phyloP scores from a whole-genome alignment of 2,329 filamentous ascomycete species.

The Exutisphaerella laricina region DNA sequence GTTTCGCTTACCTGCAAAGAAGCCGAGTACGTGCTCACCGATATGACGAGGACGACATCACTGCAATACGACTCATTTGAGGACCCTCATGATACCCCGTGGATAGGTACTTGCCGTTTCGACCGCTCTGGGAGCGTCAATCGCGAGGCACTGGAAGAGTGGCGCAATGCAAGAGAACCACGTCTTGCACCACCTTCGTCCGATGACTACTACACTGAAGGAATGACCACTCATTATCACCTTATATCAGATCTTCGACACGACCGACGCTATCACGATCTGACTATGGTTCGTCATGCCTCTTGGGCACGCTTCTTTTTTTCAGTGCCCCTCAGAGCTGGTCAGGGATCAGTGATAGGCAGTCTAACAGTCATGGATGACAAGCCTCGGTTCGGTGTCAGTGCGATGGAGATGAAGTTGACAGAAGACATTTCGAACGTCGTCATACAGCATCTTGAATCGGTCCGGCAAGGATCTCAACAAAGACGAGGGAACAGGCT shows the following conservation, averaged over 20 bases:
- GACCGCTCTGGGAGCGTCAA: slow-evolving; percentile 35
- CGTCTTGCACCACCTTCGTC: slow-evolving; percentile 13
- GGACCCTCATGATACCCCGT: slow-evolving; percentile 32
- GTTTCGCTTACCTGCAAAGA: slow-evolving; percentile 46
- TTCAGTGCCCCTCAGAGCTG: slow-evolving; percentile 56
- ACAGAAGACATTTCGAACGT: slow-evolving; percentile 54
- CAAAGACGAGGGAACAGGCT: slow-evolving; percentile 50
- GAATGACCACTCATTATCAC: slow-evolving; percentile 19
- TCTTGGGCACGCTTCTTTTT: slow-evolving; percentile 42
- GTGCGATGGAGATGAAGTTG: slow-evolving; percentile 47
- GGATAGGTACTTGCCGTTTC: slow-evolving; percentile 33
- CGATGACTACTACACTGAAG: slow-evolving; percentile 23
- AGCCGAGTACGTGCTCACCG: slow-evolving; percentile 49
- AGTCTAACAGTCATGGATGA: slow-evolving; percentile 55
- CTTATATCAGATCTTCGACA: slow-evolving; percentile 24
- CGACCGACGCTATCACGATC: slow-evolving; percentile 3
- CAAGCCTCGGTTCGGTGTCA: slow-evolving; percentile 50
- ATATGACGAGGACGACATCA: slow-evolving; percentile 45
- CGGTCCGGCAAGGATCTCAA: slow-evolving; percentile 47
- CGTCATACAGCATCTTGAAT: slow-evolving; percentile 57
- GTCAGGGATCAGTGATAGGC: slow-evolving; percentile 53
- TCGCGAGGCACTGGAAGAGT: slow-evolving; percentile 23
- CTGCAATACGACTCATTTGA: slow-evolving; percentile 33
- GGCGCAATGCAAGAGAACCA: slow-evolving; percentile 23
- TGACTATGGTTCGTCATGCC: slow-evolving; percentile 13